Percentiles rank a stretch among this genome's conserved stretches.
These are phyloP conservation scores for Cydonia oblonga DNA, from an alignment of 331 rosid species.

Conservation along the genomic window DNA sequence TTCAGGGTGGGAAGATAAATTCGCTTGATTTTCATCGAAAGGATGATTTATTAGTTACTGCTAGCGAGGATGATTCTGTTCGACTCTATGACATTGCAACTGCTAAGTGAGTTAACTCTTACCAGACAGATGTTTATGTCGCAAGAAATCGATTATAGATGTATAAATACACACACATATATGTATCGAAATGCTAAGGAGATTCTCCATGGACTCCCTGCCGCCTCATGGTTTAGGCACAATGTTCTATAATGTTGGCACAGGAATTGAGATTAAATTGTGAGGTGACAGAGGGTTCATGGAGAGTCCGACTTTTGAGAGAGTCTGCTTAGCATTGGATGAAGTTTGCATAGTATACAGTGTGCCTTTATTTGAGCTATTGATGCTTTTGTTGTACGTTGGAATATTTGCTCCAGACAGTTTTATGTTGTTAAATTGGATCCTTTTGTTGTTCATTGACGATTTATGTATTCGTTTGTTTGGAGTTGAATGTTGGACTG, in stretches of 20 bases:
- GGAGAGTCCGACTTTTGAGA: no score
- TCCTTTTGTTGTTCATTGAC: neutral
- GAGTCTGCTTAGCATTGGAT: neutral
- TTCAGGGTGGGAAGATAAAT: slow-evolving; percentile 75
- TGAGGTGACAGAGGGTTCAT: no score
- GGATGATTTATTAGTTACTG: slow-evolving; percentile 82
- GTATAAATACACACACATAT: neutral
- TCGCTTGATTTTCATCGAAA: slow-evolving; percentile 84
- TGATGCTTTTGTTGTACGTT: neutral
- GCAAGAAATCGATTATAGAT: neutral
- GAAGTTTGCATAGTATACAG: neutral
- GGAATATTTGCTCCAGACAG: neutral
- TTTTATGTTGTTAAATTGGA: neutral
- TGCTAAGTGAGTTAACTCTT: slow-evolving; percentile 64
- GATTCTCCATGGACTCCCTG: no score
- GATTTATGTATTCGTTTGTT: neutral
- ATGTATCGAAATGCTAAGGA: neutral
- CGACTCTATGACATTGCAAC: slow-evolving; percentile 78
- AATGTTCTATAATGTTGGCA: no score
- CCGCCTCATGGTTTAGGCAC: no score
- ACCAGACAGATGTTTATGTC: neutral
- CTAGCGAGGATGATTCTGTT: slow-evolving; percentile 89
- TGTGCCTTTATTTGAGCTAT: neutral
- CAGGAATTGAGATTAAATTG: no score
- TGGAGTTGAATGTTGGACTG: neutral